Evolutionary conservation across 1,139 yeast genomes (phyloP), one percentile per base, ranked within the genome.

Genomic region (Arxiozyma telluris): DNA sequence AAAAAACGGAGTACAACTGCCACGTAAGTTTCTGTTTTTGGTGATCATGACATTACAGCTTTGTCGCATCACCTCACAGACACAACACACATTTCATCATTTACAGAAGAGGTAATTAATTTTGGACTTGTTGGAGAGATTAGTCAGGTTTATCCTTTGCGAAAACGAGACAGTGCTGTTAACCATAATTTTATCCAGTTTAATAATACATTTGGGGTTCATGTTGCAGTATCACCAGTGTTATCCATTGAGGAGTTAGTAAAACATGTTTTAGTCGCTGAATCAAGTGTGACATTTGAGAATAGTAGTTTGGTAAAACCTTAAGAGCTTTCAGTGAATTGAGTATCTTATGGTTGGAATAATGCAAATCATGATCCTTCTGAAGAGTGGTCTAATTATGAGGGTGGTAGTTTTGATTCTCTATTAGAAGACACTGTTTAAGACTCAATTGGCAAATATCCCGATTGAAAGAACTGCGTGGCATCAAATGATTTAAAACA

Each of bases 381-480:
- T 34, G 3, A 34, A 34, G 39, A 34, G 39, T 34, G 8, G 17
- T 34, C 3, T 34, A 34, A 34, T 6, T 34, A 34, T 15, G 27
- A 23, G 44, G 48, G 27, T 4, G 44, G 44, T 17, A 30, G 44
- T 22, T 23, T 18, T 15, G 52, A 44, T 44, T 44, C 49, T 21
- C 49, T 34, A 50, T 17, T 50, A 11, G 49, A 44, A 34, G 52
- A 50, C 39, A 49, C 38, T 30, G 52, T 50, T n/a, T 22, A 50
- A 44, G 52, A 50, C 20, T 38, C 27, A 27, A 30, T 42, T 23
- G 44, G 44, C 34, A 34, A 22, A 23, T 39, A 50, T 44, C 23
- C 42, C 23, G 52, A 41, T 38, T 50, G 52, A 44, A 50, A 50
- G 45, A 44, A 50, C 23, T 50, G 52, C 44, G 30, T 44, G 23